Base-by-base conservation (phyloP, 441 rosid species). In the Gossypium davidsonii region DNA sequence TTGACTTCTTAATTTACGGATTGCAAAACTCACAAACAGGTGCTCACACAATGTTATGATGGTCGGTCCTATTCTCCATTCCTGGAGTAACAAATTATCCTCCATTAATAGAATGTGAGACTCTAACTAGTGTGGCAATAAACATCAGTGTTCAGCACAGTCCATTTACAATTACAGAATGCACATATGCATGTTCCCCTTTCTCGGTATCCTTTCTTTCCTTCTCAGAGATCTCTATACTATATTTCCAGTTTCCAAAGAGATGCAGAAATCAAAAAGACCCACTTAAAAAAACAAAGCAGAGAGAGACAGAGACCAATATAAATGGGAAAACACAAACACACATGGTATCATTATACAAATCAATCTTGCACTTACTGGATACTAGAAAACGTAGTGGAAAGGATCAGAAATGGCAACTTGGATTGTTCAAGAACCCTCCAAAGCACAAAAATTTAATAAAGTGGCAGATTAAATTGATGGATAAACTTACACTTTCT, bases 21-120 rank as follows among this genome's bases (percentile, higher is more conserved):
- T 91, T 53, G 93, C 91, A 79, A 88, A 92, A 81, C 96, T 92
- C 80, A 95, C 99, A 44, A 95, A 87, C 9, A 95, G 87, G 86
- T 92, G 99, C 74, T 95, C 99, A 12, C 89, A 92, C 66, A 95
- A 76, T 67, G 99, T 92, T 76, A 83, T 7, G 73, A 95, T 71
- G 1, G 96, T 95, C 5, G 96, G 92, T 71, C 93, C 97, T 49
- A 95, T 80, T 77, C 85, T 90, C 99, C 98, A 91, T 78, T 92
- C 96, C 98, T 95, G 91, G 52, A 34, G 25, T 25, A 56, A 55
- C 53, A 34, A 21, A 26, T 51, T 17, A 25, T 26, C 31, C 9
- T 11, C 44, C 31, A 21, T 56, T 20, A 70, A 31, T 49, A 56
- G 14, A 63, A 25, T 46, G 11, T 15, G 25, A 23, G 34, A 44